Percentiles rank a stretch among this genome's conserved stretches.
These are phyloP conservation scores for Xylaria palmicola DNA, from an alignment of 495 filamentous ascomycete genomes.

Conservation along the genomic window DNA sequence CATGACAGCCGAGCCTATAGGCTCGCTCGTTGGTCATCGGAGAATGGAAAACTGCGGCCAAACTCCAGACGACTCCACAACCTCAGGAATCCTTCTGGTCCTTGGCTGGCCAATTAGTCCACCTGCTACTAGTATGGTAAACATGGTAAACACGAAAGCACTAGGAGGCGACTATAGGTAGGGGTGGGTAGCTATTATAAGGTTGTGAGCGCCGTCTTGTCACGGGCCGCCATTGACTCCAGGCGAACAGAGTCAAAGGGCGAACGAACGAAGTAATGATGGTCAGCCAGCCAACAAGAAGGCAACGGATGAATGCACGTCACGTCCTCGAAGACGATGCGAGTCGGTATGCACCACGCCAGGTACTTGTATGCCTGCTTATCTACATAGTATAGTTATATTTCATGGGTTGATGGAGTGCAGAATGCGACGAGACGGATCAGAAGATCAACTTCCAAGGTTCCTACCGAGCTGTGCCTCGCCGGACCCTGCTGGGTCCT, in stretches of 20 bases:
- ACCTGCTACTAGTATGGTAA: not conserved
- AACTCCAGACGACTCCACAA: constrained; percentile 34
- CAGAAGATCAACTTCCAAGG: constrained; percentile 6
- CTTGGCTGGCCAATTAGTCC: not conserved
- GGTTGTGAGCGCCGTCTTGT: not conserved
- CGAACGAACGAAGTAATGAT: too few relatives aligned
- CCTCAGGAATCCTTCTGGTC: constrained; percentile 15
- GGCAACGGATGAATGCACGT: not conserved
- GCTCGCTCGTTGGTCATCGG: constrained; percentile 20
- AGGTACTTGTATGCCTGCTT: too few relatives aligned
- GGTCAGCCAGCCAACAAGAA: too few relatives aligned
- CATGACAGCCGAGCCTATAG: constrained; percentile 31
- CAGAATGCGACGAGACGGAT: constrained; percentile 13
- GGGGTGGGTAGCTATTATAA: not conserved
- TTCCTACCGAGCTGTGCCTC: constrained; percentile 3
- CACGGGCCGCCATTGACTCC: too few relatives aligned
- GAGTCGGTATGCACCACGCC: too few relatives aligned
- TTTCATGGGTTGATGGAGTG: too few relatives aligned
- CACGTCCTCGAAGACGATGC: not conserved
- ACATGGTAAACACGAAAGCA: not conserved
- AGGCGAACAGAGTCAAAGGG: too few relatives aligned
- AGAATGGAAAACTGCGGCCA: constrained; percentile 34
- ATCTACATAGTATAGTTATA: not conserved
- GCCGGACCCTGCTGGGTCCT: too few relatives aligned
- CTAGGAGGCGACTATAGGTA: too few relatives aligned